These are phyloP conservation scores for Coemansia brasiliensis DNA, from an alignment of 192 early-diverging fungal species.

Conservation along the genomic window DNA sequence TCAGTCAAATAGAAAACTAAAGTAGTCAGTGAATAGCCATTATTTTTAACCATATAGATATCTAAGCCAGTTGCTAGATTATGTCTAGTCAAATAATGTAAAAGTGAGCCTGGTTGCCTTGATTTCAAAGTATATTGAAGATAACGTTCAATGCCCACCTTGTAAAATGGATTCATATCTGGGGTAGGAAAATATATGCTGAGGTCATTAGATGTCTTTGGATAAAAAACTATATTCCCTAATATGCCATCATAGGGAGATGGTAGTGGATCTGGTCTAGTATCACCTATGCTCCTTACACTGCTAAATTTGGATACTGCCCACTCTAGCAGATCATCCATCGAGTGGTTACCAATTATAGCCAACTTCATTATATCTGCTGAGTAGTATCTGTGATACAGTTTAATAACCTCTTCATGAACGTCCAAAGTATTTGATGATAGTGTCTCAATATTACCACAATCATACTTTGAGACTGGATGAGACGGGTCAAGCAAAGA, in stretches of 20 bases:
- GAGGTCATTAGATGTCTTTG: slow-evolving; percentile 72
- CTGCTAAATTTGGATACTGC: slow-evolving; percentile 75
- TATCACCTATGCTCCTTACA: slow-evolving; percentile 74
- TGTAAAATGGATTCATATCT: slow-evolving; percentile 60
- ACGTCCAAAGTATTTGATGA: slow-evolving; percentile 68
- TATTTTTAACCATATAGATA: no score
- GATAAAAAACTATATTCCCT: slow-evolving; percentile 64
- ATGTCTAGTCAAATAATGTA: slow-evolving; percentile 74
- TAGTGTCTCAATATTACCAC: slow-evolving; percentile 87
- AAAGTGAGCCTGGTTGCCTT: slow-evolving; percentile 79
- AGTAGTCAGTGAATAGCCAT: neutral
- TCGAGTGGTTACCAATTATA: slow-evolving; percentile 81
- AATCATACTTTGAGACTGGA: slow-evolving; percentile 88
- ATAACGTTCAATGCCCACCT: slow-evolving; percentile 62
- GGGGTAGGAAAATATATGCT: slow-evolving; percentile 81
- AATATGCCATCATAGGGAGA: slow-evolving; percentile 69
- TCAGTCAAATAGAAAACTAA: slow-evolving; percentile 24
- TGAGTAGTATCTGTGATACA: no score
- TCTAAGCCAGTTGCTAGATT: slow-evolving; percentile 69
- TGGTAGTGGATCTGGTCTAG: slow-evolving; percentile 62
- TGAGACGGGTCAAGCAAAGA: slow-evolving; percentile 72
- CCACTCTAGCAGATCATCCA: slow-evolving; percentile 85
- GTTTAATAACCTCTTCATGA: slow-evolving; percentile 71
- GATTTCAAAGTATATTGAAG: slow-evolving; percentile 74
- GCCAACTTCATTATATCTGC: slow-evolving; percentile 95